Evolutionary conservation across 1,284 basidiomycete genomes (phyloP), one percentile per base, ranked within the genome.

Genomic region (Ustilago trichophora): DNA sequence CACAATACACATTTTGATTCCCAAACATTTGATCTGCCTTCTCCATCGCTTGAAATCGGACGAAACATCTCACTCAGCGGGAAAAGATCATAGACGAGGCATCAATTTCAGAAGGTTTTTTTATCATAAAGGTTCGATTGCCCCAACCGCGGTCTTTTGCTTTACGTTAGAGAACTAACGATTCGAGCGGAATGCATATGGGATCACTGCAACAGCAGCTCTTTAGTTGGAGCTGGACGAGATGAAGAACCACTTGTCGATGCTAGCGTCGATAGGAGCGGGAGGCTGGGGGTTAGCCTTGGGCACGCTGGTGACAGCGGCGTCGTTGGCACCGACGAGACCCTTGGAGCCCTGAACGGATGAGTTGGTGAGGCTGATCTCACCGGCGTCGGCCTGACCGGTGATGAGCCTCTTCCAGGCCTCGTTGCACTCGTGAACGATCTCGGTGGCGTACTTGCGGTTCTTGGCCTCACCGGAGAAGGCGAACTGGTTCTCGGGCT

Each of bases 381-480:
- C 77, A 31, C 74, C 77, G 7, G 74, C 50, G 22, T 77, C 72
- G 22, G 68, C 58, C 68, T 97, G 91, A 68, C 93, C 93, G 58
- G 84, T 84, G 82, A 94, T 87, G 78, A 99, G 88, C 81, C 92
- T 91, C 82, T 93, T 92, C 96, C 96, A 99, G 41, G 95, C 92
- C 84, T 98, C 95, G 83, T 98, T 91, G 85, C 92, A 95, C 84
- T 99, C 96, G 84, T 95, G 92, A 80, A 99, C 91, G 84, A 98
- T 94, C 85, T 98, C 95, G 48, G 91, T 92, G 46, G 96, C 96
- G 83, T 98, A 99, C 83, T 94, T 94, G 87, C 68, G 69, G 87
- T 96, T 96, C 87, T 98, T 99, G 73, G 95, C 95, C 85, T 99
- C 96, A 58, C 96, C 96, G 52, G 92, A 95, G 88, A 99, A 99